These are phyloP conservation scores for Pichia sp. DNA, from an alignment of 1,139 yeast genomes.

Conservation along the genomic window DNA sequence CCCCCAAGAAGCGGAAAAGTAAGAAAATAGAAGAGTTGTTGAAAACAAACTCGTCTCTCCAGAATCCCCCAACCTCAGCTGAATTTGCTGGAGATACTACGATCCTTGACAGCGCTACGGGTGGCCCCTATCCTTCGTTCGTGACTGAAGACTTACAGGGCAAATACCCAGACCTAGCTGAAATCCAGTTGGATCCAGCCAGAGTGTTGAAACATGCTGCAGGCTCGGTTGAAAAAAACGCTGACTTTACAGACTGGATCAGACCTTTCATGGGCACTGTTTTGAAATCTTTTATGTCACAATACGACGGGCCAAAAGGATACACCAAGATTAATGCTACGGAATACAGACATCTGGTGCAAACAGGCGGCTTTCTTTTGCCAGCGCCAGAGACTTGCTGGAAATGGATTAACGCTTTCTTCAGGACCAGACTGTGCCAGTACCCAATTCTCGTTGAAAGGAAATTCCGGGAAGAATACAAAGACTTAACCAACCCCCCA, in stretches of 20 bases:
- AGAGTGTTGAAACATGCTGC: constrained; percentile 17
- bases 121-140: constrained; percentile 9
- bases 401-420: constrained; percentile 59
- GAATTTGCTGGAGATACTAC: not conserved
- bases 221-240: constrained; percentile 13
- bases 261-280: constrained; percentile 21
- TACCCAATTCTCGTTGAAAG: constrained; percentile 60
- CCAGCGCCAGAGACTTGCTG: constrained; percentile 59
- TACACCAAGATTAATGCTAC: constrained; percentile 48
- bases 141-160: constrained; percentile 15
- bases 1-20: constrained; percentile 25
- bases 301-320: constrained; percentile 23
- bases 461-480: constrained; percentile 54
- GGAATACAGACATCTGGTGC: constrained; percentile 61
- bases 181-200: constrained; percentile 19
- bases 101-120: not conserved
- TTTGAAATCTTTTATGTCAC: constrained; percentile 26
- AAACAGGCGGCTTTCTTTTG: constrained; percentile 66
- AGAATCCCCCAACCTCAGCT: not conserved
- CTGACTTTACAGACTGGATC: constrained; percentile 21
- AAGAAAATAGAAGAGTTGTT: constrained; percentile 23
- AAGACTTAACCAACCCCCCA: constrained; percentile 60
- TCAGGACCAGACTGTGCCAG: constrained; percentile 50
- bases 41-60: constrained; percentile 7
- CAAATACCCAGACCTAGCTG: constrained; percentile 21